phyloP scores from a whole-genome alignment of 2,329 filamentous ascomycete species.

The Pseudogymnoascus destructans region DNA sequence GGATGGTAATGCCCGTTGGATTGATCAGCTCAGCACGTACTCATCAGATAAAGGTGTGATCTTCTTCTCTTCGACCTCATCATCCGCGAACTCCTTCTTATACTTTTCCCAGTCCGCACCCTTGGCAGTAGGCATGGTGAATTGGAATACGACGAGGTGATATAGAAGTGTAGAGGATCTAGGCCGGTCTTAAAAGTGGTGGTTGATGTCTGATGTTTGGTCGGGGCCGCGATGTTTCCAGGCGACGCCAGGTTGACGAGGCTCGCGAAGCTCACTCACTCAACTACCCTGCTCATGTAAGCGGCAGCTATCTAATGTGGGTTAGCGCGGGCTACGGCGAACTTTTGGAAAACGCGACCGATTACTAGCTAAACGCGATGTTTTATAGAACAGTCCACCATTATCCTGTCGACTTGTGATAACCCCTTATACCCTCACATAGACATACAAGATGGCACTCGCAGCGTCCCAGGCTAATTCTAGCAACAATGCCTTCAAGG shows the following conservation, averaged over 20 bases:
- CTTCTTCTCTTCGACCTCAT: conserved; percentile 98
- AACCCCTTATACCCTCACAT: conserved; percentile 13
- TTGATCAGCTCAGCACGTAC: conserved; percentile 40
- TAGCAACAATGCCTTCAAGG: conserved; percentile 55
- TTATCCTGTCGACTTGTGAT: conserved; percentile 13
- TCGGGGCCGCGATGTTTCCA: background rate
- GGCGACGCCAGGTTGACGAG: conserved; percentile 9
- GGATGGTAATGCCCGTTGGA: conserved; percentile 8
- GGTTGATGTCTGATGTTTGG: conserved; percentile 9
- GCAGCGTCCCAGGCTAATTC: conserved; percentile 28
- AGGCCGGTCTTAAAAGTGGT: conserved; percentile 1
- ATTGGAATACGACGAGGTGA: conserved; percentile 27
- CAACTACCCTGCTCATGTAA: conserved; percentile 8
- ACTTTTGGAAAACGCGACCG: conserved; percentile 18
- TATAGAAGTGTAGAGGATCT: background rate
- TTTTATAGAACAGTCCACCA: conserved; percentile 11
- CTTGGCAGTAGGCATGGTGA: conserved; percentile 71
- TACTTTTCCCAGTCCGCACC: conserved; percentile 98
- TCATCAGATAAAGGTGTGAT: conserved; percentile 94
- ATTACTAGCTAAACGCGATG: conserved; percentile 18
- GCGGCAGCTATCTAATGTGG: conserved; percentile 13
- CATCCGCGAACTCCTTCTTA: conserved; percentile 90
- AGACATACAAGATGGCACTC: conserved; percentile 33
- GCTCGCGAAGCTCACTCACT: conserved; percentile 8
- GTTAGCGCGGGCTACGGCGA: conserved; percentile 15